phyloP scores from a whole-genome alignment of 345 rosid genomes.

The Euclidium syriacum region DNA sequence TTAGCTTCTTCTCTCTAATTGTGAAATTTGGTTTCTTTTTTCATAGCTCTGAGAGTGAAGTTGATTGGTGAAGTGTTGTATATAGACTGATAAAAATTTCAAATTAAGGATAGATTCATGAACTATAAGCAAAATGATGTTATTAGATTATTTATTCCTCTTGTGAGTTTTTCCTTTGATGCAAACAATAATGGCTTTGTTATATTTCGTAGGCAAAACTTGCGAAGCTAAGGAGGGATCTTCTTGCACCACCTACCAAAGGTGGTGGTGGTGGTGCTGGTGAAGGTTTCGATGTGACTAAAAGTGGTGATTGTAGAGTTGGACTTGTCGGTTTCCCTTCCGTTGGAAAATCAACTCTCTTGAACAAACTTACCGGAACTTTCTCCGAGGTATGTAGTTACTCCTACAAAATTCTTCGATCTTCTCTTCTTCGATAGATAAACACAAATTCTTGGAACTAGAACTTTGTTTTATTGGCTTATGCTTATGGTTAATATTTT shows the following conservation, averaged over 20 bases:
- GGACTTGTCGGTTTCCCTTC: constrained; percentile 97
- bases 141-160: too few species aligned
- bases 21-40: too few species aligned
- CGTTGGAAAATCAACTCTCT: constrained; percentile 95
- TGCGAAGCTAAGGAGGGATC: constrained; percentile 89
- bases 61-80: too few species aligned
- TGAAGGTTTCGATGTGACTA: constrained; percentile 96
- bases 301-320: constrained; percentile 96
- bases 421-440: constrained; percentile 2
- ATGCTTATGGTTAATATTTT: background rate
- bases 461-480: background rate
- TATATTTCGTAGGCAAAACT: constrained; percentile 68
- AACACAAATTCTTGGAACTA: background rate
- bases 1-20: too few species aligned
- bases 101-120: too few species aligned
- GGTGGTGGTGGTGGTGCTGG: constrained; percentile 88
- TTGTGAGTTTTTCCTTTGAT: background rate
- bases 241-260: constrained; percentile 83
- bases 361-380: constrained; percentile 88
- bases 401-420: too few species aligned
- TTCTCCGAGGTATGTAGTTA: constrained; percentile 78
- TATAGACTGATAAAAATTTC: too few species aligned
- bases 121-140: too few species aligned
- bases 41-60: too few species aligned
- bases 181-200: background rate